Evolutionary conservation across 2,329 filamentous ascomycete genomes (phyloP), one percentile per base, ranked within the genome.

Genomic region (Phoma sp.): DNA sequence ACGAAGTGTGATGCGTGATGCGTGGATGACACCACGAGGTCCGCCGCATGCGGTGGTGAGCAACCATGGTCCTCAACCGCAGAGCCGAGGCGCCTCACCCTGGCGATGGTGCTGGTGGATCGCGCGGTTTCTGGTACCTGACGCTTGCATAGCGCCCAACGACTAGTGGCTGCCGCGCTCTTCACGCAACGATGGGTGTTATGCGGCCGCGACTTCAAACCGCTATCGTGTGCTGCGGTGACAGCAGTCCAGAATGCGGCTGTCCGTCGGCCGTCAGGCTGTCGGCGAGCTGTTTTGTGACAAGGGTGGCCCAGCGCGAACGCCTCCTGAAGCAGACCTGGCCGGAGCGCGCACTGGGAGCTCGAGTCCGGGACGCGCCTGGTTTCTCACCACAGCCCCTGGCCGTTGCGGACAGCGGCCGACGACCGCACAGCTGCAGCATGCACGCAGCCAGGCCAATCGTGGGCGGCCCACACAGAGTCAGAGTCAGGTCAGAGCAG

Each of bases 131-230:
- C 29, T 51, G 52, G 52, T 56, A 56, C 52, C 52, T 56, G 52
- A 56, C 52, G 52, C 52, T 41, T 37, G 51, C n/a, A 55, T 30
- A 44, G 47, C 47, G 53, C 48, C 57, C 36, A 54, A 50, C 47
- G 24, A 45, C 45, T 47, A 57, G 49, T 45, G 14, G 9, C 39
- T 50, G 47, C 36, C 47, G 54, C 49, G 47, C 61, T 46, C 58
- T 67, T 63, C 60, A 68, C 64, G 64, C 62, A 57, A 58, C 62
- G 52, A 64, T 45, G 53, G 45, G 53, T 49, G 42, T 69, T 68
- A 71, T 73, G 69, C 65, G 56, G 47, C 43, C 37, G 44, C 22
- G 4, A 46, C 40, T 58, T 64, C 60, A 61, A 65, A 65, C 61
- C 27, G 36, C 49, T 29, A 60, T 46, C 46, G 57, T 52, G 30